Evolutionary conservation across 805 yeast species (phyloP), one percentile per base, ranked within the genome.

Genomic region (Saturnispora dispora): DNA sequence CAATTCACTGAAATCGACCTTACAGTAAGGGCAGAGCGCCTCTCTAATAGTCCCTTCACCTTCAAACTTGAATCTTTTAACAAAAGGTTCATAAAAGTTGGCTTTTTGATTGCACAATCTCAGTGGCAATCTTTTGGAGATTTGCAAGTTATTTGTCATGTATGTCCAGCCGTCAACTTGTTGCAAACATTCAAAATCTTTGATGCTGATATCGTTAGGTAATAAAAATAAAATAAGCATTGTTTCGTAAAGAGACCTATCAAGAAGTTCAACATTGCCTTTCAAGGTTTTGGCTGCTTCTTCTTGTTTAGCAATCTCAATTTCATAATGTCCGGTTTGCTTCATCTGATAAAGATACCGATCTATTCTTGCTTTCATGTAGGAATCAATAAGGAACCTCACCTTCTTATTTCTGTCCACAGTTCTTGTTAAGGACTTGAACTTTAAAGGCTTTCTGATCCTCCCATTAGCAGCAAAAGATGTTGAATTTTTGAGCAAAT

Each of bases 21-120:
- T 48, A 53, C 69, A 65, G 45, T 63, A 65, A 5, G 68, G 68
- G 46, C 69, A 65, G n/a, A 65, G 53, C 5, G 67, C 69, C 35
- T 60, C 59, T 11, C 58, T 56, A 13, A 52, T 55, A 15, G 58
- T 56, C 36, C 51, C 54, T 8, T 55, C 52, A 13, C 52, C 48
- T 18, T 47, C 48, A 32, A 41, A 23, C 43, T 50, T 36, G 41
- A 52, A 54, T 45, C 65, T 52, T 35, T 60, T 58, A 3, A 63
- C 65, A 17, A 57, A 33, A 2, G 55, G 54, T 28, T 58, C 52
- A 44, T 46, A 55, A 48, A 48, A 54, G 20, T 56, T 45, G 9
- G 30, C 55, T 3, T 30, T 17, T 7, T 51, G 35, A 4, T 47
- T 49, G 18, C 40, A n/a, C 48, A 48, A 45, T 40, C 55, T 45